Conservation (phyloP, 192 early-diverging fungal genomes). For the Diversispora epigaea region DNA sequence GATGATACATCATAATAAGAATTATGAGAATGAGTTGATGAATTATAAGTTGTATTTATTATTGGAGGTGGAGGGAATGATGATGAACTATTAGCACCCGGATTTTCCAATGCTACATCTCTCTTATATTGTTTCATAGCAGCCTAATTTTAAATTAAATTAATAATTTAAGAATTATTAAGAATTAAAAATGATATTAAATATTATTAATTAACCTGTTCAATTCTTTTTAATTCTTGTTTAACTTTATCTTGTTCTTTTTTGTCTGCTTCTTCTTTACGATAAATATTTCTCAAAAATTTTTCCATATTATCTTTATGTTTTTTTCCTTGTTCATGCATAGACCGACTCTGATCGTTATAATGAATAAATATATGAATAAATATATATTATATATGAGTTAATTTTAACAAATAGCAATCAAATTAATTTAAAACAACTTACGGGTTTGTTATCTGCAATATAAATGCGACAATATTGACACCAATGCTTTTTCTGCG, state of each 20-base stretch:
- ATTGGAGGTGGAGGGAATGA: background rate
- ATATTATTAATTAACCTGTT: constrained; percentile 44
- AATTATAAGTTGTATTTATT: background rate
- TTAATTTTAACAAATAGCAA: background rate
- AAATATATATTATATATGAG: constrained; percentile 3
- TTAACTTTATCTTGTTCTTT: constrained; percentile 57
- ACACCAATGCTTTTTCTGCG: constrained; percentile 81
- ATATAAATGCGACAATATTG: constrained; percentile 81
- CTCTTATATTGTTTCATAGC: constrained; percentile 46
- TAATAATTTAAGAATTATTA: background rate
- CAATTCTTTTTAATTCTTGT: constrained; percentile 68
- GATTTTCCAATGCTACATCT: constrained; percentile 41
- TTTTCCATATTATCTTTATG: constrained; percentile 84
- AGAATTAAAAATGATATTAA: background rate
- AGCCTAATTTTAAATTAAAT: constrained; percentile 23
- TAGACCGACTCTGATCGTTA: constrained; percentile 41
- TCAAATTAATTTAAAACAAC: constrained; percentile 23
- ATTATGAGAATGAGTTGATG: background rate
- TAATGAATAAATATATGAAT: background rate
- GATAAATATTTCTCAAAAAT: constrained; percentile 68
- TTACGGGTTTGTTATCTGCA: constrained; percentile 79
- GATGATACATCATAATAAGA: background rate
- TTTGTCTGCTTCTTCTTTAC: constrained; percentile 50
- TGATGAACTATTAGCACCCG: constrained; percentile 11
- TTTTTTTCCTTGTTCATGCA: constrained; percentile 75